Evolutionary conservation across 2,329 filamentous ascomycete genomes (phyloP).

Genomic region (Colletotrichum brevisporum): DNA sequence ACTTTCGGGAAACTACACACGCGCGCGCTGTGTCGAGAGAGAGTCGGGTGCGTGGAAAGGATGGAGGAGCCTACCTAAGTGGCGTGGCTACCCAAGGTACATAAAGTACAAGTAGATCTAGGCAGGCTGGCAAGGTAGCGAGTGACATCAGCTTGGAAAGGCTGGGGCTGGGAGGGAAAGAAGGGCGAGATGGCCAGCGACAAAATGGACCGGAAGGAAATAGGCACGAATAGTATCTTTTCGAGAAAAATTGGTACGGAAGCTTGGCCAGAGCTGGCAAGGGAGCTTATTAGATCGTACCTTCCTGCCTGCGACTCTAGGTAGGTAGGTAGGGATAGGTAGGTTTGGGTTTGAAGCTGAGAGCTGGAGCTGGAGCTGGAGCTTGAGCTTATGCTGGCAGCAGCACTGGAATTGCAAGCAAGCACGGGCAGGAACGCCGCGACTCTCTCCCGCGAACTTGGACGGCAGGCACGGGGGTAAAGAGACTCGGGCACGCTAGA

Average conservation of each 20-base stretch:
- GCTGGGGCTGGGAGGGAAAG: conserved; percentile 22
- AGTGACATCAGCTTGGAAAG: conserved; percentile 31
- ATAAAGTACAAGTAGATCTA: too few relatives aligned
- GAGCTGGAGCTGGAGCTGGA: conserved; percentile 21
- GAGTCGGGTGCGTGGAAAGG: background rate
- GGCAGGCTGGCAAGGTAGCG: conserved; percentile 2
- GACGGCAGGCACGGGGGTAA: conserved; percentile 18
- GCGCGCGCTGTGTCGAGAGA: conserved; percentile 32
- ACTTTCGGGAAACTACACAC: conserved; percentile 27
- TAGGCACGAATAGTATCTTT: background rate
- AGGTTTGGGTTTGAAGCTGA: background rate
- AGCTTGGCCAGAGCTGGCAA: too few relatives aligned
- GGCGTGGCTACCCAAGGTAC: too few relatives aligned
- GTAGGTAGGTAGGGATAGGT: background rate
- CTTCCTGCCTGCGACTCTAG: too few relatives aligned
- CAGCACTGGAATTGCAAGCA: background rate
- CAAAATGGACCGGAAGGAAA: background rate
- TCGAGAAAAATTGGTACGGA: too few relatives aligned
- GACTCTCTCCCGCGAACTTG: conserved; percentile 31
- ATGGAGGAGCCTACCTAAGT: too few relatives aligned
- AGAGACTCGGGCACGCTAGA: conserved; percentile 10
- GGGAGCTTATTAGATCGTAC: too few relatives aligned
- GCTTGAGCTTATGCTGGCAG: conserved; percentile 19
- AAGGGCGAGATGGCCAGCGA: conserved; percentile 1
- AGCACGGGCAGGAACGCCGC: too few relatives aligned